Conservation (phyloP, 2,329 filamentous ascomycete genomes). For the Aspergillus melleus region DNA sequence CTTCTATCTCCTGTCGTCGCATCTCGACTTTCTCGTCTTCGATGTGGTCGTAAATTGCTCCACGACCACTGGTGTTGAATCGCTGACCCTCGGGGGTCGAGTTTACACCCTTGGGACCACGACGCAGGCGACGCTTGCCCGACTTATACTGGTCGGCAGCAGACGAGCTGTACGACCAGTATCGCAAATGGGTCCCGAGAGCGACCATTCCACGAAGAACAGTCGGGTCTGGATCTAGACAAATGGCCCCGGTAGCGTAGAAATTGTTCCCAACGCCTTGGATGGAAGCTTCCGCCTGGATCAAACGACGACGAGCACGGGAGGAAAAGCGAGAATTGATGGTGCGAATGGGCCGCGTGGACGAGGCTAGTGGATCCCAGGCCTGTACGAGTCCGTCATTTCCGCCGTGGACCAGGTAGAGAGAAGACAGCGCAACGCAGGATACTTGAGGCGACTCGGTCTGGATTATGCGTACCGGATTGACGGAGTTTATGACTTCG, state of each 20-base stretch:
- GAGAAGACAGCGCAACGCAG: conserved; percentile 75
- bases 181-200: conserved; percentile 82
- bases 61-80: conserved; percentile 63
- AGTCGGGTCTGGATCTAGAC: conserved; percentile 83
- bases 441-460: conserved; percentile 89
- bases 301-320: conserved; percentile 73
- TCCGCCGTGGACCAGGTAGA: conserved; percentile 90
- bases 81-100: conserved; percentile 53
- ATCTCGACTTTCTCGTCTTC: conserved; percentile 81
- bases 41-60: conserved; percentile 77
- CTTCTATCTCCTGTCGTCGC: conserved; percentile 67
- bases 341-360: conserved; percentile 73
- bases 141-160: conserved; percentile 70
- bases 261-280: conserved; percentile 71
- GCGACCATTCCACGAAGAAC: conserved; percentile 82
- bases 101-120: conserved; percentile 66
- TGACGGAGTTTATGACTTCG: conserved; percentile 59
- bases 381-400: conserved; percentile 93
- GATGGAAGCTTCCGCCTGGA: conserved; percentile 66
- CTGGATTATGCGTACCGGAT: conserved; percentile 76
- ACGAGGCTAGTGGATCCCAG: conserved; percentile 93
- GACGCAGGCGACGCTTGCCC: conserved; percentile 75
- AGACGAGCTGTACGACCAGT: conserved; percentile 90
- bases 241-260: conserved; percentile 79
- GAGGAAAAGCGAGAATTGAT: conserved; percentile 82